Evolutionary conservation across 2,329 filamentous ascomycete genomes (phyloP).

Genomic region (Exophiala calicioides): DNA sequence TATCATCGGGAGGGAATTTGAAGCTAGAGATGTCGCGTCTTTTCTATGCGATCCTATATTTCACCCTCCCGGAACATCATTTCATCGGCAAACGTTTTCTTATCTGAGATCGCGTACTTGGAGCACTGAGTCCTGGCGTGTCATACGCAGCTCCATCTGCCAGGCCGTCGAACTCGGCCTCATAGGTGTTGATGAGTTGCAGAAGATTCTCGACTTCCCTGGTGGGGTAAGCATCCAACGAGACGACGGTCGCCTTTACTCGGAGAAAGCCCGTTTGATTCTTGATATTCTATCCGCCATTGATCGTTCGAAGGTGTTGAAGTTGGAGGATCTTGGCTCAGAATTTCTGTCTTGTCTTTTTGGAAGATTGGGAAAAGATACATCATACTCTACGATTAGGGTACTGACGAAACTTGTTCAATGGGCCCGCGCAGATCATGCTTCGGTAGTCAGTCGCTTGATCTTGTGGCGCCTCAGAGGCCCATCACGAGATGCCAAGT

Average conservation of each 20-base stretch:
- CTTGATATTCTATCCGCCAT: conserved; percentile 9
- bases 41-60: conserved; percentile 28
- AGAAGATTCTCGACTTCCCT: conserved; percentile 10
- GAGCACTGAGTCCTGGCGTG: conserved; percentile 12
- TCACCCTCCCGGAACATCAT: conserved; percentile 26
- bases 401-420: conserved; percentile 13
- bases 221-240: background rate
- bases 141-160: conserved; percentile 12
- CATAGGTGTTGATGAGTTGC: conserved; percentile 15
- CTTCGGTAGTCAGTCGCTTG: conserved; percentile 10
- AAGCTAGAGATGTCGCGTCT: conserved; percentile 17
- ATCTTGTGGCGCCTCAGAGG: conserved; percentile 5
- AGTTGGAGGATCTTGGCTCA: conserved; percentile 9
- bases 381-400: no score
- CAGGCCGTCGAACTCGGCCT: conserved; percentile 27
- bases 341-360: conserved; percentile 16
- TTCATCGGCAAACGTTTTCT: conserved; percentile 15
- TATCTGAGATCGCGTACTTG: conserved; percentile 7
- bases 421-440: conserved; percentile 12
- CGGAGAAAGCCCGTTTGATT: conserved; percentile 1
- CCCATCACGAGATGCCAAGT: background rate
- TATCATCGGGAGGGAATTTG: conserved; percentile 14
- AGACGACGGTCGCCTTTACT: background rate
- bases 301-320: conserved; percentile 16
- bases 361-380: conserved; percentile 10